Evolutionary conservation across 768 basidiomycete species (phyloP), one percentile per base, ranked within the genome.

Genomic region (Tricholoma matsutake): DNA sequence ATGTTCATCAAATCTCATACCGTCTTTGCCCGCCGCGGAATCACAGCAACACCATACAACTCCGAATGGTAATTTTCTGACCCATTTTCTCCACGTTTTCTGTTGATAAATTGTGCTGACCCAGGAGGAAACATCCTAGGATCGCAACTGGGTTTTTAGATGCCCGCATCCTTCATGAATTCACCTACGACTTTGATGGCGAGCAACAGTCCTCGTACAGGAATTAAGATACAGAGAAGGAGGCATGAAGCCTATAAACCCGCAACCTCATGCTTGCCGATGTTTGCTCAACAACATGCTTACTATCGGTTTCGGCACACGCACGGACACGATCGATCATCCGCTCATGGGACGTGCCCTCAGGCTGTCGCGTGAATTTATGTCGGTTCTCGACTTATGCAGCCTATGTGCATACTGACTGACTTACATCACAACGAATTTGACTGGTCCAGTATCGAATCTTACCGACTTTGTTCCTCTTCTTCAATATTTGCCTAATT

Each of bases 211-310:
- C 25, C 68, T 81, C 28, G 70, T 81, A 3, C 70, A 69, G 31
- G 72, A 75, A 6, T 64, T 82, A 3, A 63, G 65, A 28, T 64
- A 72, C 34, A 69, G 72, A 1, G 66, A 71, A 34, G 70, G 66
- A 18, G 79, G 79, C 7, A 29, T 34, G 11, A 39, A 62, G 6
- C 71, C 78, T 0, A 68, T 81, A 57, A 76, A 81, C 62, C 79
- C 79, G 1, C 69, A 73, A 52, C 74, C 71, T 16, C 71, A 75
- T 56, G 73, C 75, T 7, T 77, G 78, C 28, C 75, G 78, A n/a
- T 78, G 68, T 61, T 71, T 74, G 6, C 64, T 72, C 35, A 80
- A 79, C 68, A 81, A 81, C 64, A 82, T 81, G 77, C 70, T 81
- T 9, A 75, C 73, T 0, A 73, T 81, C 45, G 69, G 72, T 51